Percentiles rank a stretch among this genome's conserved stretches.
Evolutionary conservation across 371 early-diverging fungal genomes (phyloP).

Genomic region (Fennellomyces sp.): DNA sequence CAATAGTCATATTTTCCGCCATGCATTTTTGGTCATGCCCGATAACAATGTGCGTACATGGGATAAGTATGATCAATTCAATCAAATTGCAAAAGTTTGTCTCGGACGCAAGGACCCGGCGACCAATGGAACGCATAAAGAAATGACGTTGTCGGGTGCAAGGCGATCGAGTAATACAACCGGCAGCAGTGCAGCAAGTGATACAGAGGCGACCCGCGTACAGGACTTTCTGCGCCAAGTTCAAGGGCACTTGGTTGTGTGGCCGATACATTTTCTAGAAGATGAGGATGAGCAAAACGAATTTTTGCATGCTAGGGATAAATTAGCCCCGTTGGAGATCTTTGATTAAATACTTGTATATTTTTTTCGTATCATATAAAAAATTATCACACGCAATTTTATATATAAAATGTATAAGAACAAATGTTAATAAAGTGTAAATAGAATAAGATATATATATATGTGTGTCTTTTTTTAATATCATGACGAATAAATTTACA

Average conservation of each 20-base stretch:
- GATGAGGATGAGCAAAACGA: conserved; percentile 52
- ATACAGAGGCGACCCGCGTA: background rate
- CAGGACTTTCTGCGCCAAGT: conserved; percentile 31
- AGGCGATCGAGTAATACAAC: background rate
- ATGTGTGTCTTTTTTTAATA: conserved; percentile 8
- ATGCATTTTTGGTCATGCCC: conserved; percentile 69
- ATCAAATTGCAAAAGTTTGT: conserved; percentile 38
- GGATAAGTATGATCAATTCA: conserved; percentile 61
- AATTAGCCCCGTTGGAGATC: conserved; percentile 59
- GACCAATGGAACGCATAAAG: conserved; percentile 4
- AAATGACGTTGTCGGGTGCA: background rate
- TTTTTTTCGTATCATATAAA: too few species aligned
- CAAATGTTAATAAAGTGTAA: background rate
- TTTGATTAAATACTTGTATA: conserved; percentile 58
- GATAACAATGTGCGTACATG: conserved; percentile 71
- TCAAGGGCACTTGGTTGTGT: conserved; percentile 59
- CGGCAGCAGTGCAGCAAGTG: background rate
- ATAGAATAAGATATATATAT: too few species aligned
- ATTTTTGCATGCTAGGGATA: conserved; percentile 50
- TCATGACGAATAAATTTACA: conserved; percentile 1
- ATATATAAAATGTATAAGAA: background rate
- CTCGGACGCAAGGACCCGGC: conserved; percentile 29
- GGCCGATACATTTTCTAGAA: conserved; percentile 59
- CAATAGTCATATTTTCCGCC: conserved; percentile 61
- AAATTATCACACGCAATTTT: too few species aligned